Base-by-base conservation (phyloP, 805 yeast species). In the Yarrowia porcina region DNA sequence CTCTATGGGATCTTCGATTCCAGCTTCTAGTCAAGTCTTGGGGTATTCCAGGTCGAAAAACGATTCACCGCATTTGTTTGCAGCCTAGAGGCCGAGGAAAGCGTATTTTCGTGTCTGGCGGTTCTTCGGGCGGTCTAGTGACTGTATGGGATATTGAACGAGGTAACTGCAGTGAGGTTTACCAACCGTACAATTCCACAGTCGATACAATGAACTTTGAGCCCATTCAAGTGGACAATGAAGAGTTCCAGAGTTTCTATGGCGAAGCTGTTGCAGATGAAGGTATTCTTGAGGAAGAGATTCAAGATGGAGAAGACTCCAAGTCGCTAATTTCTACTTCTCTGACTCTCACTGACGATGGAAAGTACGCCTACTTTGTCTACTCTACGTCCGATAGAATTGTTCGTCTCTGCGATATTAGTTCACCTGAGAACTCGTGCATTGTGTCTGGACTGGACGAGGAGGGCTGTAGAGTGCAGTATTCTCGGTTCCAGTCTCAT, bases 1-100 rank as follows among this genome's bases (percentile, higher is more conserved):
- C 84, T 66, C 73, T 93, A 15, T 91, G 97, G 96, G 97, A 91
- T 72, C 67, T 89, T 35, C 76, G 96, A 61, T 89, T 90, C 71
- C 79, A 79, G 35, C 64, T 87, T 0, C 75, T 81, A 42, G 75
- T 90, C 35, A 85, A 82, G 65, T 77, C 86, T 0, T 88, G 90
- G 84, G 80, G 81, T 10, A 79, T 90, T 47, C 81, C 79, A 41
- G 75, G 77, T 13, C 77, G 78, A 4, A 73, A 70, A 21, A 82
- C 87, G 0, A 84, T 90, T 9, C 75, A 76, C 10, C 73, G 79
- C 28, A 69, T 90, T 10, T 70, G 69, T 9, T 66, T 76, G 2
- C 76, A 83, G 33, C 84, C 87, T 0, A 73, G 72, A 10, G 76
- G 76, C 18, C 72, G 70, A n/a, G 76, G 77, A 17, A 74, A 78